Percentiles rank a stretch among this genome's conserved stretches.
These are phyloP conservation scores for Pythium catenulatum DNA, from an alignment of 352 stramenopile species.

Conservation along the genomic window DNA sequence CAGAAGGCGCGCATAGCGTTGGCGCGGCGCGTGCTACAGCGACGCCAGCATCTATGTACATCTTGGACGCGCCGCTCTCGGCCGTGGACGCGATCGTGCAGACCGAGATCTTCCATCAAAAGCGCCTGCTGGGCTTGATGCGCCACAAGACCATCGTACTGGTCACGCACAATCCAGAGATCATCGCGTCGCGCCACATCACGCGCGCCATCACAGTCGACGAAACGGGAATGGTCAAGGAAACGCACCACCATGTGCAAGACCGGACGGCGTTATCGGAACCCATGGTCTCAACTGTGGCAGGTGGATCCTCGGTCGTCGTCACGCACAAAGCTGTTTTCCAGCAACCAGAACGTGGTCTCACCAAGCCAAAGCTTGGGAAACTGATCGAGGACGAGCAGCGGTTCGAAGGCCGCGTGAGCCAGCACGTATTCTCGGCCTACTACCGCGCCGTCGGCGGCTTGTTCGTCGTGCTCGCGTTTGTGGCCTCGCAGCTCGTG, in stretches of 20 bases:
- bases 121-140: constrained; percentile 39
- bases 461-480: constrained; percentile 58
- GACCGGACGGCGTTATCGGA: constrained; percentile 69
- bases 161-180: constrained; percentile 49
- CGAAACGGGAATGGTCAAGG: constrained; percentile 39
- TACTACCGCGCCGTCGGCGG: constrained; percentile 73
- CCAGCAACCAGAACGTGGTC: neutral
- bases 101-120: constrained; percentile 89
- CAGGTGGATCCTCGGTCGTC: neutral
- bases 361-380: neutral
- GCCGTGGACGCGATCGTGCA: constrained; percentile 96
- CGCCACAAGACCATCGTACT: constrained; percentile 50
- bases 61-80: constrained; percentile 94
- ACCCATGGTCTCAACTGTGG: constrained; percentile 57
- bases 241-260: constrained; percentile 71
- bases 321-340: neutral
- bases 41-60: constrained; percentile 80
- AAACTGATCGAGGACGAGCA: constrained; percentile 59
- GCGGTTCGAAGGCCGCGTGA: constrained; percentile 61
- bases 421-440: constrained; percentile 58
- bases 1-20: constrained; percentile 78
- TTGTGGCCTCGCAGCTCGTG: constrained; percentile 78
- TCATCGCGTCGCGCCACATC: constrained; percentile 38
- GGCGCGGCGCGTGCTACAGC: constrained; percentile 77
- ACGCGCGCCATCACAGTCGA: constrained; percentile 34